Base-by-base conservation (phyloP, 108 stramenopile species). In the Skeletonema potamos region DNA sequence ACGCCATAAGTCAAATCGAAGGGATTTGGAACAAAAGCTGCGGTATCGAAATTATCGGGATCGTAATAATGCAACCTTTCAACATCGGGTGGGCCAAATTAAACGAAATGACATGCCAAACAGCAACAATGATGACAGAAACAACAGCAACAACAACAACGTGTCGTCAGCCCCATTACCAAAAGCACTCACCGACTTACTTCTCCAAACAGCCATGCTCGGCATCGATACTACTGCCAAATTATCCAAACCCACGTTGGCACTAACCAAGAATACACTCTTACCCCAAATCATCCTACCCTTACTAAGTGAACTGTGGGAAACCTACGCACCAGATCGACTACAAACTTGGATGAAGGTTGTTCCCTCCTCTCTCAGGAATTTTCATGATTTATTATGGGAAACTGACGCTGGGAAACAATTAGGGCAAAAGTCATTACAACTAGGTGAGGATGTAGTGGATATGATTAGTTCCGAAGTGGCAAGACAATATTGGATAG, bases 401-500 rank as follows among this genome's bases (percentile, higher is more conserved):
- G 71, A 77, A 24, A 81, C 79, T 12, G 60, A 79, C 1, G 64
- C 77, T 12, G 79, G 79, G 4, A 33, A 76, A 36, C 17, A 32
- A 37, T 51, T 80, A n/a, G 69, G 74, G 30, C 27, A 64, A 2
- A 62, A 43, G 30, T 54, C 66, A 6, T 56, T 46, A 1, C 54
- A 59, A 20, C 51, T 88, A 9, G 70, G 66, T 7, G 87, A 60
- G n/a, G 73, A 82, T 61, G 37, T 85, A 26, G 71, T 84, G 4
- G 84, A 88, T 55, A 62, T 72, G 26, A 51, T 82, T 30, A 78
- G 79, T 43, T 79, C 84, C 1, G 82, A 84, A 6, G 77, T 72
- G 13, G 75, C 84, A 18, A 64, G 89, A 44, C 89, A 90, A 70
- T 84, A 77, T 15, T 74, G 84, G 73, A 69, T 89, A 8, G 92